Evolutionary conservation across 768 basidiomycete species (phyloP).

Genomic region (Boletales sp.): DNA sequence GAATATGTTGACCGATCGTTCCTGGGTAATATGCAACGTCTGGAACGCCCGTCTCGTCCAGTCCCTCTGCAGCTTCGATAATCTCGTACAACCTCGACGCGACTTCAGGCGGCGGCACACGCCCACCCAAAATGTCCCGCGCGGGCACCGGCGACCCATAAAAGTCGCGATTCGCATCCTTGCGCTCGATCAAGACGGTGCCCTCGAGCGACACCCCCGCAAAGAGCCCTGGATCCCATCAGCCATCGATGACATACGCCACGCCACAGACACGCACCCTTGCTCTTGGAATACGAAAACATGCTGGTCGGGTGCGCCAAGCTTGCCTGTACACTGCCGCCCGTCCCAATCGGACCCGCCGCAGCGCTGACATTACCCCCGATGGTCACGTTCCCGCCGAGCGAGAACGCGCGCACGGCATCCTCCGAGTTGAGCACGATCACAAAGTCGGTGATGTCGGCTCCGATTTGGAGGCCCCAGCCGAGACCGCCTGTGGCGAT

Average conservation of each 20-base stretch:
- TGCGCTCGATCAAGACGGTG: conserved; percentile 89
- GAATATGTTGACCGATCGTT: conserved; percentile 55
- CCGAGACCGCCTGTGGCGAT: conserved; percentile 95
- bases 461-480: conserved; percentile 94
- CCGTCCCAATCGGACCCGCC: conserved; percentile 93
- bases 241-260: not conserved
- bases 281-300: conserved; percentile 96
- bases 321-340: conserved; percentile 82
- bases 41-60: conserved; percentile 83
- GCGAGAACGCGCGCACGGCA: conserved; percentile 90
- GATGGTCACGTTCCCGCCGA: conserved; percentile 94
- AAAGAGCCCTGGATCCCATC: conserved; percentile 64
- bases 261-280: conserved; percentile 50
- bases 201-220: conserved; percentile 95
- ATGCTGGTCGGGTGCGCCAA: conserved; percentile 93
- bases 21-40: conserved; percentile 77
- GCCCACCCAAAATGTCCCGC: conserved; percentile 85
- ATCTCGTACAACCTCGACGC: conserved; percentile 91
- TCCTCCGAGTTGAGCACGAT: conserved; percentile 97
- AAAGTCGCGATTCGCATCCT: conserved; percentile 95
- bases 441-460: conserved; percentile 93
- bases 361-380: conserved; percentile 84
- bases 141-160: conserved; percentile 91
- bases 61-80: conserved; percentile 92
- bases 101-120: conserved; percentile 96